phyloP scores from a whole-genome alignment of 192 early-diverging fungal species.

The Nowakowskiella sp. region DNA sequence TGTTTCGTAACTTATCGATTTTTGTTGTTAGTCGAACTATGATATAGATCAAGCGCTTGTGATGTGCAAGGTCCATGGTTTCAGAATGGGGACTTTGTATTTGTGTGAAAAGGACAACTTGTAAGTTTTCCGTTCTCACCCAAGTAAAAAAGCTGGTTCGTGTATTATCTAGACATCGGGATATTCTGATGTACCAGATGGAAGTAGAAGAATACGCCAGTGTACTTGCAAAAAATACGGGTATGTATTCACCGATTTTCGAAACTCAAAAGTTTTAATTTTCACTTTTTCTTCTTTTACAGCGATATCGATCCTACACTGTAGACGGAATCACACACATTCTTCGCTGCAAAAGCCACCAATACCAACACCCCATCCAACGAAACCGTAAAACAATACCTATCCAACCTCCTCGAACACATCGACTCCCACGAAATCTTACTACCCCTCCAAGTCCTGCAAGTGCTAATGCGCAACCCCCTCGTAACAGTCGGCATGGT shows the following conservation, averaged over 20 bases:
- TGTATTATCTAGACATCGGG: constrained; percentile 23
- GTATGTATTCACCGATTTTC: constrained; percentile 13
- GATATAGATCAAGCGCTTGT: constrained; percentile 90
- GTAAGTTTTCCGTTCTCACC: constrained; percentile 24
- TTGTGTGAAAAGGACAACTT: constrained; percentile 79
- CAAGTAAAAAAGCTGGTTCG: not conserved
- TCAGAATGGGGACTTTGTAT: constrained; percentile 78
- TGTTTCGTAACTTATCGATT: constrained; percentile 4
- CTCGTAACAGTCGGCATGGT: constrained; percentile 83
- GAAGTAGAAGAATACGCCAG: constrained; percentile 25
- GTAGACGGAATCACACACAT: constrained; percentile 39
- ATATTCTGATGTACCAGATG: constrained; percentile 41
- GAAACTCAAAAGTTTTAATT: not conserved
- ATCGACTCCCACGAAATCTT: constrained; percentile 82
- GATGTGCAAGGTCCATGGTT: constrained; percentile 76
- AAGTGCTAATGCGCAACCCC: constrained; percentile 69
- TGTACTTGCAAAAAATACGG: constrained; percentile 42
- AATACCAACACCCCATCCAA: constrained; percentile 6
- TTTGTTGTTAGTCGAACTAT: constrained; percentile 41
- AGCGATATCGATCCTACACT: constrained; percentile 34
- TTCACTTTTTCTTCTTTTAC: constrained; percentile 1
- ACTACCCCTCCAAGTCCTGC: constrained; percentile 83
- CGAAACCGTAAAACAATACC: not conserved
- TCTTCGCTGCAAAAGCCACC: constrained; percentile 31
- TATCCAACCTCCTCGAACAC: constrained; percentile 60